These are phyloP conservation scores for Gnomoniopsis smithogilvyi DNA, from an alignment of 2,329 filamentous ascomycete species.

Conservation along the genomic window DNA sequence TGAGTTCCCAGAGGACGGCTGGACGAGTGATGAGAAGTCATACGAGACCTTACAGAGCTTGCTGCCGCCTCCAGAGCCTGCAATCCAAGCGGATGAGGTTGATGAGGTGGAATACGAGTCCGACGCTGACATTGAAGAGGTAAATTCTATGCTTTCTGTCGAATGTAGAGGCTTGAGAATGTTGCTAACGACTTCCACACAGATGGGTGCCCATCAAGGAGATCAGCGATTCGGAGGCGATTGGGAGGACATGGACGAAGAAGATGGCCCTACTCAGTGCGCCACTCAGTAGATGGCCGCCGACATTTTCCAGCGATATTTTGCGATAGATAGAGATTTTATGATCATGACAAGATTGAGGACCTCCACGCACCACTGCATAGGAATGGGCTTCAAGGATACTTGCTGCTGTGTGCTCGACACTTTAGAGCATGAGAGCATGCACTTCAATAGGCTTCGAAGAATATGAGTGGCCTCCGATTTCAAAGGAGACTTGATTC, in stretches of 20 bases:
- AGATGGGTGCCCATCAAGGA: slow-evolving; percentile 71
- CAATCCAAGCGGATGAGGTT: slow-evolving; percentile 68
- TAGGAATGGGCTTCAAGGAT: background rate
- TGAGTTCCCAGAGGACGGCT: slow-evolving; percentile 83
- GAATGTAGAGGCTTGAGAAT: background rate
- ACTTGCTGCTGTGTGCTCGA: background rate
- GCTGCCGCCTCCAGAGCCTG: slow-evolving; percentile 61
- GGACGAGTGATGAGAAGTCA: slow-evolving; percentile 69
- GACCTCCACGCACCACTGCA: background rate
- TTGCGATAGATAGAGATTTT: slow-evolving; percentile 2
- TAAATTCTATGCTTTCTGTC: slow-evolving; percentile 32
- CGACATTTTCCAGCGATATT: background rate
- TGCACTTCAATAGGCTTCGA: slow-evolving; percentile 7
- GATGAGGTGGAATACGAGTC: slow-evolving; percentile 87
- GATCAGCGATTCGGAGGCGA: slow-evolving; percentile 63
- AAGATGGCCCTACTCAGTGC: slow-evolving; percentile 65
- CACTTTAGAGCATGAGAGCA: background rate
- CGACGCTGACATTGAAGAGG: slow-evolving; percentile 79
- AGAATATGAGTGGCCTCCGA: background rate
- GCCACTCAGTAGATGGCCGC: slow-evolving; percentile 59
- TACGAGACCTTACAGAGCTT: slow-evolving; percentile 71
- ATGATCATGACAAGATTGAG: background rate
- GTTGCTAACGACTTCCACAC: slow-evolving; percentile 14
- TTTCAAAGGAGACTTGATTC: background rate
- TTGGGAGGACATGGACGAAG: slow-evolving; percentile 72